Evolutionary conservation across 2,329 filamentous ascomycete genomes (phyloP), one percentile per base, ranked within the genome.

Genomic region (Diaporthe vaccinii): DNA sequence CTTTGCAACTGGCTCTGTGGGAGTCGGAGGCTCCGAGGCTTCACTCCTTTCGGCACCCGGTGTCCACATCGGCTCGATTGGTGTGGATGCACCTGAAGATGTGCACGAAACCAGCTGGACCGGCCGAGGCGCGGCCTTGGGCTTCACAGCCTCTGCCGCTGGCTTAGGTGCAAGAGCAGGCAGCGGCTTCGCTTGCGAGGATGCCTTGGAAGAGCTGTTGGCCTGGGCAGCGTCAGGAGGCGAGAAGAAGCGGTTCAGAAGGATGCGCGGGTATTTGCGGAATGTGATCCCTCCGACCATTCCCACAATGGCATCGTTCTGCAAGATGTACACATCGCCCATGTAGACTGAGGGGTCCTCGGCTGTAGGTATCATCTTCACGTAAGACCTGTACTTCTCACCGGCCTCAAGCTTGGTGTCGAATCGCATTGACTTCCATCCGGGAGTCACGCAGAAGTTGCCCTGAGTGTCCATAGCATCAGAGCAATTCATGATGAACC

Each of bases 11-110:
- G 34, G 20, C 57, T 59, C 34, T 59, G 31, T 39, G 12, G 57
- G 57, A 14, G 57, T 39, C 2, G 57, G 31, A 15, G 57, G 34
- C 57, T 59, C 57, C 1, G 57, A 39, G 12, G 22, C 34, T 39
- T 59, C 57, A 15, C 87, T 81, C 4, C 78, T 75, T 15, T 87
- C 85, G 4, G 86, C 80, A 0, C 79, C 78, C 7, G 85, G 82
- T 2, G 84, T 85, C 8, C 77, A 76, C 12, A 82, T 59, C 22
- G 73, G 22, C 39, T 75, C 7, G 74, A 77, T 9, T 65, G 34
- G 15, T 71, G 59, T 14, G 65, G 74, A 9, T 73, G 41, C 49
- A 72, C 25, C 57, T 25, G 57, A 59, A n/a, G 73, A 70, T 28
- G 44, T 57, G 41, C 46, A 25, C 17, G 20, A 28, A 67, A 77